Evolutionary conservation across 495 filamentous ascomycete genomes (phyloP).

Genomic region (Hypoxylon fragiforme): DNA sequence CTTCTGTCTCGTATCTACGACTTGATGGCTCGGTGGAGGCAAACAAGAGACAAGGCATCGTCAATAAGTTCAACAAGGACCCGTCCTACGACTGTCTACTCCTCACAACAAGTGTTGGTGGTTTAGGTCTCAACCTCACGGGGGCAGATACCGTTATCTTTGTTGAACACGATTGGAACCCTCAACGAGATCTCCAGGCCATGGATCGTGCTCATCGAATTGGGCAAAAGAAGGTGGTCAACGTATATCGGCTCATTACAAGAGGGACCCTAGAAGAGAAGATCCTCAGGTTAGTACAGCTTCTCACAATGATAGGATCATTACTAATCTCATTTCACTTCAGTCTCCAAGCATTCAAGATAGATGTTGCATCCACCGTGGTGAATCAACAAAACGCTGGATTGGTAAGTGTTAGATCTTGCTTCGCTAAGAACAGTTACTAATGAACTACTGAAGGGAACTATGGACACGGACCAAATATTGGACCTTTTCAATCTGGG

Average conservation of each 20-base stretch:
- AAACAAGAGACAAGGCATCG: constrained; percentile 87
- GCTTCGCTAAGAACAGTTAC: not conserved
- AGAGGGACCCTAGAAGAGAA: constrained; percentile 97
- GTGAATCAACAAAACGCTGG: constrained; percentile 99
- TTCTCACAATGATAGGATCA: constrained; percentile 37
- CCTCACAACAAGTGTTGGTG: constrained; percentile 91
- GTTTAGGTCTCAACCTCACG: constrained; percentile 91
- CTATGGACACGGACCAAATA: constrained; percentile 98
- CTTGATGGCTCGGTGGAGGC: constrained; percentile 92
- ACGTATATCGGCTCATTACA: constrained; percentile 97
- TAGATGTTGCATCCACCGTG: constrained; percentile 95
- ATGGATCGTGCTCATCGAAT: constrained; percentile 99
- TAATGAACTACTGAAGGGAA: constrained; percentile 36
- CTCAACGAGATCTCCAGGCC: constrained; percentile 96
- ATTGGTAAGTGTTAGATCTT: constrained; percentile 55
- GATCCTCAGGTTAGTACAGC: constrained; percentile 63
- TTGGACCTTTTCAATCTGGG: constrained; percentile 94
- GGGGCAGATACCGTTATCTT: constrained; percentile 99
- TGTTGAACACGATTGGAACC: constrained; percentile 99
- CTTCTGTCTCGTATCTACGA: constrained; percentile 84
- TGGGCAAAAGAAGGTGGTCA: constrained; percentile 98
- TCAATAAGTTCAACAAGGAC: constrained; percentile 98
- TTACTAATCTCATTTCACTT: constrained; percentile 9
- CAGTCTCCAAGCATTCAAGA: constrained; percentile 98
- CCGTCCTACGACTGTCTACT: constrained; percentile 92